A percentile compares a stretch with the other conserved stretches of the same genome.
These are phyloP conservation scores for Parietichytrium sp. DNA, from an alignment of 108 stramenopile genomes.

Conservation along the genomic window DNA sequence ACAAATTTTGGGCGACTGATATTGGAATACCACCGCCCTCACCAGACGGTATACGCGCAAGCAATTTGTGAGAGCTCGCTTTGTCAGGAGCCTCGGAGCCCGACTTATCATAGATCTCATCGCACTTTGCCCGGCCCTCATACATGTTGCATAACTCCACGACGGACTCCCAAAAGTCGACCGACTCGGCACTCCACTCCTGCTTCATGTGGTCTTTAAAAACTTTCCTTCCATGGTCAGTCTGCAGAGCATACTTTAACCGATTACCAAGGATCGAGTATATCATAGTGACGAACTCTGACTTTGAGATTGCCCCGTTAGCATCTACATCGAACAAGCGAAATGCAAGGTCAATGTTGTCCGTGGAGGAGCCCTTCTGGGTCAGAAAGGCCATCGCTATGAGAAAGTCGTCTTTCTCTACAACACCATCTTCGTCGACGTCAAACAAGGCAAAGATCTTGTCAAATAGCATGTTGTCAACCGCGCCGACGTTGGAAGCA, in stretches of 20 bases:
- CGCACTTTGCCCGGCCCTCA: too few relatives aligned
- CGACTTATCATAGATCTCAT: too few relatives aligned
- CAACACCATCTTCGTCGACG: background rate
- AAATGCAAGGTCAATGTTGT: conserved; percentile 9
- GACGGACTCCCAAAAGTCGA: conserved; percentile 16
- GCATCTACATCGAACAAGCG: background rate
- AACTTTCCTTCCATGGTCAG: background rate
- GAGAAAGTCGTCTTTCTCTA: conserved; percentile 13
- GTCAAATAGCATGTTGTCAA: conserved; percentile 34
- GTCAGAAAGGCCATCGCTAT: conserved; percentile 1
- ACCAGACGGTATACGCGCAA: background rate
- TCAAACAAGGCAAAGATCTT: conserved; percentile 34
- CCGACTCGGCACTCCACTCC: conserved; percentile 23
- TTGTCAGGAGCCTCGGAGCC: too few relatives aligned
- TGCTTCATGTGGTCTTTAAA: conserved; percentile 14
- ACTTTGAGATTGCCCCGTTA: background rate
- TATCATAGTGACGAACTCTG: conserved; percentile 15
- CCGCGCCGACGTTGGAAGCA: background rate
- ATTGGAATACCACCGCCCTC: background rate
- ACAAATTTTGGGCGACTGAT: background rate
- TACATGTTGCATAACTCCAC: background rate
- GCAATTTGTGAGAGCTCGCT: too few relatives aligned
- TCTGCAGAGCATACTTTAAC: conserved; percentile 3
- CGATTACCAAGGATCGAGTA: background rate
- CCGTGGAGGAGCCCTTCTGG: background rate